These are phyloP conservation scores for Physcomitrellopsis africana DNA, from an alignment of 225 moss, liverwort and hornwort genomes.

Conservation along the genomic window DNA sequence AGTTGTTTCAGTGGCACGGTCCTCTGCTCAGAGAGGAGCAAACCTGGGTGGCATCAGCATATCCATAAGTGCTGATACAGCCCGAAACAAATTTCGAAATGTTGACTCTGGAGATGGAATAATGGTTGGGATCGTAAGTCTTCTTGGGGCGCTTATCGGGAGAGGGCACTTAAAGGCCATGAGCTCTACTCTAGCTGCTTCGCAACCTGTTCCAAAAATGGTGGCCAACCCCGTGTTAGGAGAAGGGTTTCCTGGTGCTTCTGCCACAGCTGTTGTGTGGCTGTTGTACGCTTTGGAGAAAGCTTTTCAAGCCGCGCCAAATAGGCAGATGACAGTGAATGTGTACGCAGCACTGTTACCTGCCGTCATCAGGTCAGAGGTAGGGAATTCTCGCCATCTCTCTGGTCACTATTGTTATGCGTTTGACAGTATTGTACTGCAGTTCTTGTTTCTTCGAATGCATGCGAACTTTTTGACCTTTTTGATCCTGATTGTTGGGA, in stretches of 20 bases:
- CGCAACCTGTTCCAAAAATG: conserved; percentile 68
- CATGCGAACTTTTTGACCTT: conserved; percentile 16
- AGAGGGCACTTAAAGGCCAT: conserved; percentile 88
- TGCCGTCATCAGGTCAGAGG: conserved; percentile 97
- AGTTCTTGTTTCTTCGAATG: conserved; percentile 7
- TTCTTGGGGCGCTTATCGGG: conserved; percentile 90
- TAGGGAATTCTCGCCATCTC: conserved; percentile 42
- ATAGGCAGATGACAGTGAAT: conserved; percentile 80
- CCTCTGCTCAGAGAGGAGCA: conserved; percentile 76
- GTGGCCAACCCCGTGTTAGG: conserved; percentile 54
- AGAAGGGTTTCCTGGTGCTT: conserved; percentile 82
- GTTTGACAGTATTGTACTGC: conserved; percentile 17
- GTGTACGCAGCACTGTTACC: conserved; percentile 92
- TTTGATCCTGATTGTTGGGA: conserved; percentile 33
- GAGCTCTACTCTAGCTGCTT: conserved; percentile 86
- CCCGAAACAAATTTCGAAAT: conserved; percentile 95
- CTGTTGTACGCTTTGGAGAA: conserved; percentile 94
- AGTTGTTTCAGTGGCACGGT: conserved; percentile 66
- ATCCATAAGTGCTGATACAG: conserved; percentile 93
- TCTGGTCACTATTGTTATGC: conserved; percentile 19
- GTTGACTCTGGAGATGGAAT: conserved; percentile 97
- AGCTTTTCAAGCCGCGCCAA: conserved; percentile 86
- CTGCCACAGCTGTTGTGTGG: conserved; percentile 90
- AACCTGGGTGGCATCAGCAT: conserved; percentile 96
- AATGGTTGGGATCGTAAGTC: conserved; percentile 93